Percentiles rank a stretch among this genome's conserved stretches.
Evolutionary conservation across 1,139 yeast genomes (phyloP).

Genomic region (Pichia sp.): DNA sequence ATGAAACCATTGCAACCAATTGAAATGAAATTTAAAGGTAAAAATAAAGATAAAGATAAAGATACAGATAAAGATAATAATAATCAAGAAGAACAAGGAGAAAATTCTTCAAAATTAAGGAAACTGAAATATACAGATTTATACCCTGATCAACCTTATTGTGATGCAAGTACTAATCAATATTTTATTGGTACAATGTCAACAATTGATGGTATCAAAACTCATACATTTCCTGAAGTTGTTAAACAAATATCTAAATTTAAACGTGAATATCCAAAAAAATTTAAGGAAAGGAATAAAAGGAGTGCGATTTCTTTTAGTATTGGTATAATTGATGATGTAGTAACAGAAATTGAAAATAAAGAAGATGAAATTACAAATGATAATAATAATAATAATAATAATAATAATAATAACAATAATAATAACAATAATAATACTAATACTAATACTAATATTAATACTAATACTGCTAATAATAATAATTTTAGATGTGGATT

Average conservation of each 20-base stretch:
- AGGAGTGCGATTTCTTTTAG: constrained; percentile 49
- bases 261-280: constrained; percentile 37
- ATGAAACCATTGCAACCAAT: constrained; percentile 11
- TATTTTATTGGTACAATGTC: constrained; percentile 47
- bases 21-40: constrained; percentile 5
- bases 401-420: constrained; percentile 4
- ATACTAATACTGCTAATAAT: too few relatives aligned
- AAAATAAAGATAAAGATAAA: neutral
- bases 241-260: constrained; percentile 43
- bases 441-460: too few relatives aligned
- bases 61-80: neutral
- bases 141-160: constrained; percentile 27
- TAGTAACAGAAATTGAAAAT: constrained; percentile 11
- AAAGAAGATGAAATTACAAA: too few relatives aligned
- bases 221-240: constrained; percentile 49
- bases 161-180: constrained; percentile 51
- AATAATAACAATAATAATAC: neutral
- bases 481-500: constrained; percentile 30
- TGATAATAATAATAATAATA: neutral
- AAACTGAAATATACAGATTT: constrained; percentile 5
- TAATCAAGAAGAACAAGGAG: too few relatives aligned
- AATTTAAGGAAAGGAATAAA: constrained; percentile 36
- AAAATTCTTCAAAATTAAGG: too few relatives aligned
- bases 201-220: constrained; percentile 28
- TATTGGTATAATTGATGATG: constrained; percentile 43